phyloP scores from a whole-genome alignment of 2,329 filamentous ascomycete genomes.

The Hypoxylon sp. region DNA sequence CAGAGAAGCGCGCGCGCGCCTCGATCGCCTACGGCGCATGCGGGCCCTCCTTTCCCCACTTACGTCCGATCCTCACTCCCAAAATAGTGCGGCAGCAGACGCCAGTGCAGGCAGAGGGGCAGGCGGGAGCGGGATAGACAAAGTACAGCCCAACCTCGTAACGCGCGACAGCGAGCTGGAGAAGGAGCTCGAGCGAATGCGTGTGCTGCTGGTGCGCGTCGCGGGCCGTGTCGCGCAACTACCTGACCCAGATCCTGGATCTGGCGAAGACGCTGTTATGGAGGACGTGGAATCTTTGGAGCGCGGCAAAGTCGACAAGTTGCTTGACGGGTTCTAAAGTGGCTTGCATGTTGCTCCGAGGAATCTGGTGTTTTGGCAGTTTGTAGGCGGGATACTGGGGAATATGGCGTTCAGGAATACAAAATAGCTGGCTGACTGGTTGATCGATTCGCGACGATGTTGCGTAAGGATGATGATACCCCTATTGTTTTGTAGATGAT shows the following conservation, averaged over 20 bases:
- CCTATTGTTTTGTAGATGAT: conserved; percentile 8
- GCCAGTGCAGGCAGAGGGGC: conserved; percentile 35
- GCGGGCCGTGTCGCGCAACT: conserved; percentile 64
- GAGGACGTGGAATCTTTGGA: conserved; percentile 57
- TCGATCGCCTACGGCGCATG: conserved; percentile 64
- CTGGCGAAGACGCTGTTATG: conserved; percentile 47
- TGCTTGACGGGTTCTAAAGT: conserved; percentile 55
- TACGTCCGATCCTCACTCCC: conserved; percentile 16
- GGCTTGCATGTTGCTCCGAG: not conserved
- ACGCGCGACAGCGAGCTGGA: conserved; percentile 75
- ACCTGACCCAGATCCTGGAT: conserved; percentile 45
- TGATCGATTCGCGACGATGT: conserved; percentile 6
- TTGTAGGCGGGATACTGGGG: not conserved
- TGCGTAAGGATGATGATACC: conserved; percentile 32
- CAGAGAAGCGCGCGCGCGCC: conserved; percentile 55
- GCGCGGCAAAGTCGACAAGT: conserved; percentile 58
- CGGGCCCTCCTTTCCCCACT: conserved; percentile 66
- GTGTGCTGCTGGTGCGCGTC: conserved; percentile 72
- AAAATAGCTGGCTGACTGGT: not conserved
- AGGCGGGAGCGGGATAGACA: conserved; percentile 52
- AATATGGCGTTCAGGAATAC: conserved; percentile 1
- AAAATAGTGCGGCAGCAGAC: conserved; percentile 18
- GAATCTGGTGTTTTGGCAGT: not conserved
- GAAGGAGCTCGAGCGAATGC: conserved; percentile 75
- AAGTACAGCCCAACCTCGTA: conserved; percentile 75